phyloP scores from a whole-genome alignment of 148 eudicot species.

The Amaranthus cruentus region DNA sequence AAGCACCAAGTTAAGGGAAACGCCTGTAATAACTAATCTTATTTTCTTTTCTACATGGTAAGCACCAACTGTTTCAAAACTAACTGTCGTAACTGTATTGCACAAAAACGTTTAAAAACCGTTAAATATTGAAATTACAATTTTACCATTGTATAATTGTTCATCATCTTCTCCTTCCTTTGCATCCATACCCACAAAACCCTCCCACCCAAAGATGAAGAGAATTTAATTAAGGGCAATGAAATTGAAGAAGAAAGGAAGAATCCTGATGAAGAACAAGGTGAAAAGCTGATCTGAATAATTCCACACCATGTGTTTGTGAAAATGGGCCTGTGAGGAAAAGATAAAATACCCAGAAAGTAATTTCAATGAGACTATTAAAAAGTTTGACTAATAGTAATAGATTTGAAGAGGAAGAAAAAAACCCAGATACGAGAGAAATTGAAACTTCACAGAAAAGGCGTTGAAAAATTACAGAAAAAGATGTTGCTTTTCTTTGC shows the following conservation, averaged over 20 bases:
- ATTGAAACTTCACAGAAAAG: not conserved
- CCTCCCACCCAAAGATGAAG: not conserved
- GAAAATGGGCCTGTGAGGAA: not conserved
- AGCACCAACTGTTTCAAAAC: no score
- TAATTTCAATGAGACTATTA: not conserved
- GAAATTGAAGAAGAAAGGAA: not conserved
- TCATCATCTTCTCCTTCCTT: no score
- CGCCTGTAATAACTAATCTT: no score
- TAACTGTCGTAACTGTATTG: no score
- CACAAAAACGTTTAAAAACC: no score
- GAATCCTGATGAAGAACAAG: not conserved
- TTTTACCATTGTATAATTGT: no score
- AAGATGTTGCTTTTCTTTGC: not conserved
- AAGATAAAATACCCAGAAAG: not conserved
- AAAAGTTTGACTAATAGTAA: not conserved
- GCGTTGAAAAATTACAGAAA: not conserved
- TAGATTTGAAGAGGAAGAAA: not conserved
- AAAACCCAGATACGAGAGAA: not conserved
- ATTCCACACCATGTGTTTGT: slow-evolving; percentile 10
- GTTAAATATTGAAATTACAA: no score
- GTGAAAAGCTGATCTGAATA: not conserved
- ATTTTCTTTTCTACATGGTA: no score
- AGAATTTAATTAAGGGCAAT: not conserved
- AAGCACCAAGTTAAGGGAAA: no score
- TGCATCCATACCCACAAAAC: not conserved